Conservation (phyloP, 371 early-diverging fungal genomes). For the Lichtheimia ornata region DNA sequence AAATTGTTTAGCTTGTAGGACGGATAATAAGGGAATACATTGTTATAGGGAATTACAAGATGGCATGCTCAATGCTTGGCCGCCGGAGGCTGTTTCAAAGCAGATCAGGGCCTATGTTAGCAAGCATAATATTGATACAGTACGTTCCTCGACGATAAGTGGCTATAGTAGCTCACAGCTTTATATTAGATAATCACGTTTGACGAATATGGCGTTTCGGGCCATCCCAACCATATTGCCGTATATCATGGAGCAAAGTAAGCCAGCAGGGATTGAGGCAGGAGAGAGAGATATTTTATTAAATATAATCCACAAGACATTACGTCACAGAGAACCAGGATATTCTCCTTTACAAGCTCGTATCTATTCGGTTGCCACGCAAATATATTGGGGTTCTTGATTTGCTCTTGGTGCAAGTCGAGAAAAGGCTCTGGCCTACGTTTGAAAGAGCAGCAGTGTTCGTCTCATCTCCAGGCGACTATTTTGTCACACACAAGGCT, state of each 20-base stretch:
- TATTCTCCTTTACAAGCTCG: constrained; percentile 57
- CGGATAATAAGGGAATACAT: not conserved
- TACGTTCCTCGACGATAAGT: constrained; percentile 30
- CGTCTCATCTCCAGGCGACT: constrained; percentile 56
- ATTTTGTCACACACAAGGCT: constrained; percentile 59
- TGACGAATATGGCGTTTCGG: constrained; percentile 91
- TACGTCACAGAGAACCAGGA: not conserved
- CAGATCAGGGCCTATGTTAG: constrained; percentile 60
- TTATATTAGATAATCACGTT: constrained; percentile 83
- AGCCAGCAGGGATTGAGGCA: constrained; percentile 1
- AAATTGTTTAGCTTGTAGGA: too few species aligned
- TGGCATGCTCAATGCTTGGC: constrained; percentile 76
- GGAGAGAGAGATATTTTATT: constrained; percentile 10
- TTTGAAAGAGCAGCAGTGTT: constrained; percentile 27
- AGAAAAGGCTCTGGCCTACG: constrained; percentile 1
- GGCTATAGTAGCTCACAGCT: not conserved
- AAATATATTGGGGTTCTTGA: constrained; percentile 83
- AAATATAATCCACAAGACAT: not conserved
- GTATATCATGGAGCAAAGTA: constrained; percentile 80
- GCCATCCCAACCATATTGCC: constrained; percentile 93
- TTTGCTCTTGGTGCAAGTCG: constrained; percentile 18
- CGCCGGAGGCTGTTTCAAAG: constrained; percentile 55
- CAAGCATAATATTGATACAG: constrained; percentile 66
- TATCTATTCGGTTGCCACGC: constrained; percentile 63
- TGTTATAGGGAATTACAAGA: constrained; percentile 71